A percentile compares a stretch with the other conserved stretches of the same genome.
These are phyloP conservation scores for Pilatotrama ljubarskyi DNA, from an alignment of 768 basidiomycete genomes.

Conservation along the genomic window DNA sequence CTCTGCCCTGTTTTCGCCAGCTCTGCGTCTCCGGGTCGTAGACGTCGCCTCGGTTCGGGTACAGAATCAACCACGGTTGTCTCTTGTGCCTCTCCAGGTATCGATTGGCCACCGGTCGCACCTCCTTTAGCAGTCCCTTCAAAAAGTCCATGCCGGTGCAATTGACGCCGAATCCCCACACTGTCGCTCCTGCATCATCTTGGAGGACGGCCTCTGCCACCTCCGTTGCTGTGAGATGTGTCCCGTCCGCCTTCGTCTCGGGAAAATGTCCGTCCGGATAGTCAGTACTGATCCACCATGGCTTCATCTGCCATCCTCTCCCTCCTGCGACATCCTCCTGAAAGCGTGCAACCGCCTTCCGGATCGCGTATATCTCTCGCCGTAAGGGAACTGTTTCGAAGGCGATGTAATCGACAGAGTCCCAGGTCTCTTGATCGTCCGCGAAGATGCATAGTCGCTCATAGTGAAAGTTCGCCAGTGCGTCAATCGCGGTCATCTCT, in stretches of 20 bases:
- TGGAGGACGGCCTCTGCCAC: conserved; percentile 45
- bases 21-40: conserved; percentile 49
- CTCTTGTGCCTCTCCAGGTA: conserved; percentile 14
- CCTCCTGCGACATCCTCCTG: not conserved
- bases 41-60: conserved; percentile 67
- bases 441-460: conserved; percentile 59
- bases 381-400: conserved; percentile 79
- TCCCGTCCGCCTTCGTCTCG: conserved; percentile 36
- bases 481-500: conserved; percentile 42
- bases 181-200: conserved; percentile 28
- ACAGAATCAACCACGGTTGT: conserved; percentile 60
- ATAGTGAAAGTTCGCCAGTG: conserved; percentile 62
- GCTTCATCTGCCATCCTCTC: conserved; percentile 40
- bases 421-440: conserved; percentile 51
- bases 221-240: conserved; percentile 35
- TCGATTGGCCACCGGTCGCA: not conserved
- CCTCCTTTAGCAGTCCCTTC: conserved; percentile 1
- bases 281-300: conserved; percentile 76
- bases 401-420: conserved; percentile 57
- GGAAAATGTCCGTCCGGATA: conserved; percentile 54
- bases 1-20: conserved; percentile 34
- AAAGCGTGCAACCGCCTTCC: conserved; percentile 54
- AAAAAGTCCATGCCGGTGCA: conserved; percentile 52
- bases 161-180: conserved; percentile 70
- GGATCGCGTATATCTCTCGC: conserved; percentile 65